A percentile compares a stretch with the other conserved stretches of the same genome.
Evolutionary conservation across 257 asterid species (phyloP).

Genomic region (Gynochthodes officinalis): DNA sequence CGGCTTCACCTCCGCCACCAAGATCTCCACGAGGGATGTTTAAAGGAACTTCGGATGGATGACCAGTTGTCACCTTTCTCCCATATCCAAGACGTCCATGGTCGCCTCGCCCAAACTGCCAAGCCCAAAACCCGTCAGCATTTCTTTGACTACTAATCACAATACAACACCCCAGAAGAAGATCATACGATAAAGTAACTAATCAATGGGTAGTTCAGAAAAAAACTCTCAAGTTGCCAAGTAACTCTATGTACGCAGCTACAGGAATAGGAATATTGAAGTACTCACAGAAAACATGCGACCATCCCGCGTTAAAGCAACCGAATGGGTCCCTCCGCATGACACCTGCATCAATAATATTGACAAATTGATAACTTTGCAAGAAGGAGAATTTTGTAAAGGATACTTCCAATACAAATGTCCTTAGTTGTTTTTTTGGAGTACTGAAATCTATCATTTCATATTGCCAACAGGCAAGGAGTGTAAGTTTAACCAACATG

Average conservation of each 20-base stretch:
- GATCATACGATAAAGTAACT: too few species aligned
- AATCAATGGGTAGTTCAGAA: neutral
- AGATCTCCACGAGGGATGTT: constrained; percentile 49
- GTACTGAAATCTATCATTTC: too few species aligned
- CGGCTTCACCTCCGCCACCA: constrained; percentile 22
- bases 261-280: neutral
- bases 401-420: too few species aligned
- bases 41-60: constrained; percentile 89
- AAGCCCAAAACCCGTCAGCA: constrained; percentile 13
- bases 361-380: neutral
- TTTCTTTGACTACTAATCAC: neutral
- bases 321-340: constrained; percentile 99
- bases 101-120: constrained; percentile 96
- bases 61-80: constrained; percentile 83
- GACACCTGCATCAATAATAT: constrained; percentile 63
- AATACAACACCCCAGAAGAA: neutral
- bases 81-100: constrained; percentile 99
- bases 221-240: neutral
- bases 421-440: too few species aligned
- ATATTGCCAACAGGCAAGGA: neutral
- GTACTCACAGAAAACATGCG: constrained; percentile 80
- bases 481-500: neutral
- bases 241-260: neutral
- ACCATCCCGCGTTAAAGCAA: constrained; percentile 84
- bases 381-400: neutral